phyloP scores from a whole-genome alignment of 2,329 filamentous ascomycete species.

The Raffaelea arxii region DNA sequence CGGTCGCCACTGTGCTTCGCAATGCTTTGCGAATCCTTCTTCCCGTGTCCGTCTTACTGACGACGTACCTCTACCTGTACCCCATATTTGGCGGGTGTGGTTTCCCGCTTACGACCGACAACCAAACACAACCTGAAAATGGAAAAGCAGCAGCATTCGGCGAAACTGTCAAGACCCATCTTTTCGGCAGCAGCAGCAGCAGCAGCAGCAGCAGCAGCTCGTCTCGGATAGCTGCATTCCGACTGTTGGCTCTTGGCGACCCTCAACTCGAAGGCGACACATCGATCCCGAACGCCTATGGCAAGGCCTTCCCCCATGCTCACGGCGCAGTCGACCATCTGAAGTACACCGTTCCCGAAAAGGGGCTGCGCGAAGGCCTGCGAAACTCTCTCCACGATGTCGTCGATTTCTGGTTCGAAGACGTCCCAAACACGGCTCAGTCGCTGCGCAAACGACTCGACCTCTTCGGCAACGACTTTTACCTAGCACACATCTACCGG shows the following conservation, averaged over 20 bases:
- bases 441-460: slow-evolving; percentile 73
- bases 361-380: slow-evolving; percentile 40
- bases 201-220: slow-evolving; percentile 2
- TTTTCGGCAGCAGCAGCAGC: not conserved
- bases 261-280: slow-evolving; percentile 91
- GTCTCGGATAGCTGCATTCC: slow-evolving; percentile 56
- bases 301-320: slow-evolving; percentile 44
- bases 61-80: slow-evolving; percentile 78
- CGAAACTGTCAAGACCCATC: slow-evolving; percentile 30
- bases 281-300: slow-evolving; percentile 55
- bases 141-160: slow-evolving; percentile 21
- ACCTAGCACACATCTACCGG: slow-evolving; percentile 86
- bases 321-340: slow-evolving; percentile 35
- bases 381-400: slow-evolving; percentile 46
- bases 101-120: slow-evolving; percentile 52
- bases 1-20: slow-evolving; percentile 37
- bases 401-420: slow-evolving; percentile 53
- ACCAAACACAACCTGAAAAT: too few species aligned
- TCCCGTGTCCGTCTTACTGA: slow-evolving; percentile 59
- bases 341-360: slow-evolving; percentile 34
- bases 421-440: slow-evolving; percentile 57
- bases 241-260: slow-evolving; percentile 80
- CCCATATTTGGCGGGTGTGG: slow-evolving; percentile 70
- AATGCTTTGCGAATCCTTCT: slow-evolving; percentile 46
- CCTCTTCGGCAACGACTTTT: slow-evolving; percentile 87